Percentiles rank a stretch among this genome's conserved stretches.
Evolutionary conservation across 2,329 filamentous ascomycete genomes (phyloP).

Genomic region (Talaromyces sp.): DNA sequence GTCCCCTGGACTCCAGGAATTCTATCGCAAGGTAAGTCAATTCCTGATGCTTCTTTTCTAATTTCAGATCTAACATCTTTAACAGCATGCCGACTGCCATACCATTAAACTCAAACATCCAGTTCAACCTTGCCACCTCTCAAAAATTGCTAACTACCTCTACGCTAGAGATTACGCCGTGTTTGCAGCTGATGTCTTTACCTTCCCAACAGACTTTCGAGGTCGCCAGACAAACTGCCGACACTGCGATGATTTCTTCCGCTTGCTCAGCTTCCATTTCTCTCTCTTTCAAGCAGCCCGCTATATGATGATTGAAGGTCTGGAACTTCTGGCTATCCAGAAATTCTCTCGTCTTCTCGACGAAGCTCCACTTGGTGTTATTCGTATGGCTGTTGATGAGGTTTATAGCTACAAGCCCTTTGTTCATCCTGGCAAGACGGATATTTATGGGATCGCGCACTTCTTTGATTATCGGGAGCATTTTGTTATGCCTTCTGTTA

Average conservation of each 20-base stretch:
- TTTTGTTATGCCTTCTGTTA: background rate
- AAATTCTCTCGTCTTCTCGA: constrained; percentile 11
- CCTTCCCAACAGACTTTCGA: background rate
- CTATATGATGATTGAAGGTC: constrained; percentile 13
- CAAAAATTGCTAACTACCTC: constrained; percentile 12
- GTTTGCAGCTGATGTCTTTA: background rate
- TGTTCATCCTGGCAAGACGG: background rate
- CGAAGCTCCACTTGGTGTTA: constrained; percentile 4
- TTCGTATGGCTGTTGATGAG: constrained; percentile 4
- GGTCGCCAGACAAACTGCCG: constrained; percentile 1
- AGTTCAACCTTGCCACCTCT: background rate
- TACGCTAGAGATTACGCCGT: constrained; percentile 19
- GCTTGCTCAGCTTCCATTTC: constrained; percentile 12
- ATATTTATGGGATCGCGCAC: background rate
- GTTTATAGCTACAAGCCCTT: constrained; percentile 2
- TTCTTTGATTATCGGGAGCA: background rate
- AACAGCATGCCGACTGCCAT: background rate
- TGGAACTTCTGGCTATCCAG: constrained; percentile 9
- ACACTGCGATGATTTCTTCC: constrained; percentile 9
- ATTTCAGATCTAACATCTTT: background rate
- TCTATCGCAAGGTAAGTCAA: background rate
- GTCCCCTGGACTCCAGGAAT: background rate
- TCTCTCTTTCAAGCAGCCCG: constrained; percentile 14
- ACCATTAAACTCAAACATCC: background rate
- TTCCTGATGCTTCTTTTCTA: background rate